Conservation (phyloP, 1,284 basidiomycete genomes). For the Fomitopsis schrenkii region DNA sequence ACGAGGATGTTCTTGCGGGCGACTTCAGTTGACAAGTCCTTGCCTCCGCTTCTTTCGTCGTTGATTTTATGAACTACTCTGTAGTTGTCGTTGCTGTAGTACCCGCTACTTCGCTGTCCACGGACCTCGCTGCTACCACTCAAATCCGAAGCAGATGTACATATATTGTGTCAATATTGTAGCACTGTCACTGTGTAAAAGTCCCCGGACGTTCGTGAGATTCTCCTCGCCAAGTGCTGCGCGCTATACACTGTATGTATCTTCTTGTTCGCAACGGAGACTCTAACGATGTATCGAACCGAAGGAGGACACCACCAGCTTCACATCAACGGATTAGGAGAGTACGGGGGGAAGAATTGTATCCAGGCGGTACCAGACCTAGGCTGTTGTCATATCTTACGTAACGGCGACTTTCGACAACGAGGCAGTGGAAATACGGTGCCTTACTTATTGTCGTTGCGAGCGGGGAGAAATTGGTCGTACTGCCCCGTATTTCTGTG, state of each 20-base stretch:
- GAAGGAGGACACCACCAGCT: neutral
- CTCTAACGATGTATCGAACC: too few species aligned
- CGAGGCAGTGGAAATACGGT: conserved; percentile 14
- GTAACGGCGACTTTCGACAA: conserved; percentile 19
- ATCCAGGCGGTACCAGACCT: neutral
- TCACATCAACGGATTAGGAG: neutral
- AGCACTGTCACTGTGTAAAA: too few species aligned
- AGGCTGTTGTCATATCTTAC: conserved; percentile 10
- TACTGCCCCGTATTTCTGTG: neutral
- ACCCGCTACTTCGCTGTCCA: too few species aligned
- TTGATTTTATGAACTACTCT: too few species aligned
- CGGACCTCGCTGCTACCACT: too few species aligned
- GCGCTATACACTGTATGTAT: too few species aligned
- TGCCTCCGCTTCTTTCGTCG: neutral
- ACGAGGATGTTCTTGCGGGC: conserved; percentile 1
- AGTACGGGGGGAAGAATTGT: neutral
- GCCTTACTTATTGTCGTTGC: neutral
- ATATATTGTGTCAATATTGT: too few species aligned
- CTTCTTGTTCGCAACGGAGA: too few species aligned
- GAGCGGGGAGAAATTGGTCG: neutral
- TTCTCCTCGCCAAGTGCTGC: too few species aligned
- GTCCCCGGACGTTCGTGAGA: too few species aligned
- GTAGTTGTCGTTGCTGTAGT: too few species aligned
- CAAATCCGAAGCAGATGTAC: too few species aligned
- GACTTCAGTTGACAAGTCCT: neutral